phyloP scores from a whole-genome alignment of 306 rosid genomes.

The Lablab purpureus region DNA sequence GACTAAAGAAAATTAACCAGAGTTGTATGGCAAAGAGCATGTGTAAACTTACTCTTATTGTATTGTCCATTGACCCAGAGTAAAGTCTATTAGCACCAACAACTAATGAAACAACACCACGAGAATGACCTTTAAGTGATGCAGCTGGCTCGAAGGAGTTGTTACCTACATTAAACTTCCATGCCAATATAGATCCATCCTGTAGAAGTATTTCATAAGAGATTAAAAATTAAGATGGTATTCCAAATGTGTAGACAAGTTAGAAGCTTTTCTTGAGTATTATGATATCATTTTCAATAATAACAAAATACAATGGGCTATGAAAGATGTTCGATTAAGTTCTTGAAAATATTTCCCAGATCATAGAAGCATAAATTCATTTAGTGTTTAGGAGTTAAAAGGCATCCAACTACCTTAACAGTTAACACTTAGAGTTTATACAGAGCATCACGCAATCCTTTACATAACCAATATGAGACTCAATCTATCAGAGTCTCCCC shows the following conservation, averaged over 20 bases:
- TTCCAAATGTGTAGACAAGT: not conserved
- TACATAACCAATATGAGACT: constrained; percentile 22
- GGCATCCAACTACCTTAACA: constrained; percentile 7
- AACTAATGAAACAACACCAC: constrained; percentile 86
- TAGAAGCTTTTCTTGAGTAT: not conserved
- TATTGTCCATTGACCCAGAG: constrained; percentile 96
- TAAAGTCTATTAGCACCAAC: constrained; percentile 96
- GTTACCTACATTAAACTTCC: constrained; percentile 85
- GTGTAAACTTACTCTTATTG: constrained; percentile 72
- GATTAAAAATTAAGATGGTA: constrained; percentile 11
- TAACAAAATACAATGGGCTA: not conserved
- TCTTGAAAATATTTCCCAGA: not conserved
- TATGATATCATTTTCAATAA: not conserved
- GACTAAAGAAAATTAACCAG: not conserved
- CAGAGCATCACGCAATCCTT: constrained; percentile 9
- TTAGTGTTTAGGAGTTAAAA: not conserved
- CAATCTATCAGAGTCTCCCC: constrained; percentile 7
- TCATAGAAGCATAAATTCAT: not conserved
- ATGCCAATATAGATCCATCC: constrained; percentile 91
- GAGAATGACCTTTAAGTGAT: constrained; percentile 80
- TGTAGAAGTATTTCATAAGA: constrained; percentile 50
- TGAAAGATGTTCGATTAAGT: constrained; percentile 4
- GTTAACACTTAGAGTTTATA: not conserved
- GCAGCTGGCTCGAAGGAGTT: constrained; percentile 89
- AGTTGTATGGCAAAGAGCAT: constrained; percentile 2